Evolutionary conservation across 495 filamentous ascomycete genomes (phyloP).

Genomic region (Astrocystis sublimbata): DNA sequence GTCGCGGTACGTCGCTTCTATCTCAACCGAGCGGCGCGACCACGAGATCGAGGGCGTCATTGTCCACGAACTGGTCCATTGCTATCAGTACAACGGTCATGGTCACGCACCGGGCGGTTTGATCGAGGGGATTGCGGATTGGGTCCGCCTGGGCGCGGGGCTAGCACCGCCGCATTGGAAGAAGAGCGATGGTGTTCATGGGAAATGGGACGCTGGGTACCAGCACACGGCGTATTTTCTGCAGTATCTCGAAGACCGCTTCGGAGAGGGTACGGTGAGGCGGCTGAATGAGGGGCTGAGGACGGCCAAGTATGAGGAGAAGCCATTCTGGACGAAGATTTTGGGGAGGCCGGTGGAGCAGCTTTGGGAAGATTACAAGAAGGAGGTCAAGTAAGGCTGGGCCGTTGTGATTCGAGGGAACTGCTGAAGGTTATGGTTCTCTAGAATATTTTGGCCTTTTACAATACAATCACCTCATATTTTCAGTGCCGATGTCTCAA

Average conservation of each 20-base stretch:
- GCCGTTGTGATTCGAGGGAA: neutral
- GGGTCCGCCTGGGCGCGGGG: constrained; percentile 75
- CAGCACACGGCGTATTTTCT: constrained; percentile 91
- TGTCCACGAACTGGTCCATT: constrained; percentile 93
- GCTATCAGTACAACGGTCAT: constrained; percentile 78
- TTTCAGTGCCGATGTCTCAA: too few relatives aligned
- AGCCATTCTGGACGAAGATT: constrained; percentile 69
- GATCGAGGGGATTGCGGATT: constrained; percentile 93
- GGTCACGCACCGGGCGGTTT: constrained; percentile 71
- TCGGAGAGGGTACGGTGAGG: constrained; percentile 70
- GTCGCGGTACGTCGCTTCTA: constrained; percentile 66
- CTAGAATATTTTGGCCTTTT: too few relatives aligned
- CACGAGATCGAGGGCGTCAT: constrained; percentile 82
- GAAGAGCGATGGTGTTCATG: constrained; percentile 46
- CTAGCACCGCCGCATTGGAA: constrained; percentile 86
- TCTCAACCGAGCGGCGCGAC: constrained; percentile 39
- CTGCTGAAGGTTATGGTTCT: neutral
- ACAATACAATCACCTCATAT: too few relatives aligned
- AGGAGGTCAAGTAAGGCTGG: constrained; percentile 6
- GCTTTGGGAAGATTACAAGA: constrained; percentile 72
- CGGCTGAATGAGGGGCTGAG: constrained; percentile 72
- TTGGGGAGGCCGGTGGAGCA: constrained; percentile 64
- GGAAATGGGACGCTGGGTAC: constrained; percentile 88
- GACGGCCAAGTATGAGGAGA: constrained; percentile 56
- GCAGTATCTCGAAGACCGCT: constrained; percentile 66